Evolutionary conservation across 352 stramenopile species (phyloP).

Genomic region (Globisporangium iwayamae): DNA sequence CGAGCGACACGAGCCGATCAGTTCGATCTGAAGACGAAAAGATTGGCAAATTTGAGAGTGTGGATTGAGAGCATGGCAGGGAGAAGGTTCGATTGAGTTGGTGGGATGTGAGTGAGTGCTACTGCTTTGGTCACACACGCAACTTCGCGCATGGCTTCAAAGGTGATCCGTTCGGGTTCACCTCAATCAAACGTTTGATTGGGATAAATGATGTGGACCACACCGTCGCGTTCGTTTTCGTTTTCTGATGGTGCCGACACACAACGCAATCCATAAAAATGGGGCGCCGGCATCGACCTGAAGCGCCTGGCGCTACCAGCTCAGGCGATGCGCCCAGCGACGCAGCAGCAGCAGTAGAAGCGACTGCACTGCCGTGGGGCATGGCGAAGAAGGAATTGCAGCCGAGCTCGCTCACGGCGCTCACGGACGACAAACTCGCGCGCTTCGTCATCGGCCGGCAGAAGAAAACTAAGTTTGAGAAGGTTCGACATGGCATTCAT

Average conservation of each 20-base stretch:
- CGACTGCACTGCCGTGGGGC: conserved; percentile 44
- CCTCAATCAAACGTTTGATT: no score
- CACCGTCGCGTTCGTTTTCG: no score
- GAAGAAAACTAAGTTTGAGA: conserved; percentile 88
- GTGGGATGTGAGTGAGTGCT: no score
- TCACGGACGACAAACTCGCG: conserved; percentile 80
- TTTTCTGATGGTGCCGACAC: neutral
- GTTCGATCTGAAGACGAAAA: no score
- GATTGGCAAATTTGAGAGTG: no score
- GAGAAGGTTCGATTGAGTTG: no score
- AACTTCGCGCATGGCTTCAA: no score
- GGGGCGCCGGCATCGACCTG: conserved; percentile 1
- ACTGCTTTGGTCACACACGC: no score
- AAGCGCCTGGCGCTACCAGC: neutral
- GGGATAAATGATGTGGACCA: no score
- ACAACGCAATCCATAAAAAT: conserved; percentile 2
- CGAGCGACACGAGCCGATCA: no score
- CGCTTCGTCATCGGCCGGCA: conserved; percentile 73
- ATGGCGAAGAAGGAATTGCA: conserved; percentile 66
- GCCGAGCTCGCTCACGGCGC: conserved; percentile 52
- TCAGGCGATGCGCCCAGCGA: neutral
- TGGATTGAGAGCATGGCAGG: no score
- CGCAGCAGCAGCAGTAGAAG: neutral
- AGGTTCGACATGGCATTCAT: conserved; percentile 26
- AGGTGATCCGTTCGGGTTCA: no score